Base-by-base conservation (phyloP, 441 rosid species). In the Jatropha multifida region DNA sequence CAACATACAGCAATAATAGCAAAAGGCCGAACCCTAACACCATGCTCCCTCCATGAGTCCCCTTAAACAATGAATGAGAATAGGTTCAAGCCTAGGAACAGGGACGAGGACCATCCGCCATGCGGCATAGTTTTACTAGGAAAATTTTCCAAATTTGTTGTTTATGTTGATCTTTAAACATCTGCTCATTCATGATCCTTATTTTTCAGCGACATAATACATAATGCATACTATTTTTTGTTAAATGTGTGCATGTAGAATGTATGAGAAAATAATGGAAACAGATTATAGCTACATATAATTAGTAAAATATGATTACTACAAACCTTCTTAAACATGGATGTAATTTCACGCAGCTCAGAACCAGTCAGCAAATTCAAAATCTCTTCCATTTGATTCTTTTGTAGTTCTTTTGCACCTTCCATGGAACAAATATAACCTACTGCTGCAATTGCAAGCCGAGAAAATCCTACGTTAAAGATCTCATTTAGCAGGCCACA, bases 341-440 rank as follows among this genome's bases (percentile, higher is more conserved):
- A 74, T 49, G 80, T 76, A 82, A 94, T 89, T 74, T 88, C 94
- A 73, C 85, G 91, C 72, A 92, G 89, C 87, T 94, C 93, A 40
- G 84, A 68, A 72, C 89, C 83, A 2, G 82, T 82, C 48, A 94
- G 94, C 77, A 87, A 75, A 79, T 76, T 81, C 77, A 83, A 67
- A 77, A 92, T 85, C 73, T 85, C 88, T 81, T 77, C 82, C 80
- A 91, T 68, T 52, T 76, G 83, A 79, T 77, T 79, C 60, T 80
- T 72, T 76, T 74, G 72, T 63, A 90, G 76, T 69, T 83, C 86
- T 63, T 80, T 82, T 42, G 77, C 74, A 66, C 85, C 80, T 65
- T 82, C 78, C 79, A 86, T 80, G 68, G 75, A 74, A 76, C 63
- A 73, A 58, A 89, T 49, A 73, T 86, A 90, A 73, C 92, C 92